These are phyloP conservation scores for Paratrypanosoma confusum DNA, from an alignment of 208 protist species.

Conservation along the genomic window DNA sequence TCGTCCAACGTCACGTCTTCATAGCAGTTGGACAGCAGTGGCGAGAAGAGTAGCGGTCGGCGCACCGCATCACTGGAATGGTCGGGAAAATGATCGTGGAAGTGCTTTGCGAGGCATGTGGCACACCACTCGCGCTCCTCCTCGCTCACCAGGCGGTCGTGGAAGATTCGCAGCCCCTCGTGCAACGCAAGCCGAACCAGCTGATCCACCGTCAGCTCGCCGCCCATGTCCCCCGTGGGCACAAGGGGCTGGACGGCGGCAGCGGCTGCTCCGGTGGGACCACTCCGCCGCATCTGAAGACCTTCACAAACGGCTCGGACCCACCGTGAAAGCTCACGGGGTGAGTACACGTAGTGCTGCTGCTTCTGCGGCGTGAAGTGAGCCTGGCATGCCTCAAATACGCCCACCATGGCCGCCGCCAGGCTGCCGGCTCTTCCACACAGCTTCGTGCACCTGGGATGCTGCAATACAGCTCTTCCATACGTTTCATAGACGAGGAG, in stretches of 20 bases:
- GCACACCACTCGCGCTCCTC: conserved; percentile 95
- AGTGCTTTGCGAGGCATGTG: conserved; percentile 48
- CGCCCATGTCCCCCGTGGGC: no score
- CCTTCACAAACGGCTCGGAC: conserved; percentile 94
- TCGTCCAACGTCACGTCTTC: conserved; percentile 72
- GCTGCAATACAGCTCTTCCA: conserved; percentile 92
- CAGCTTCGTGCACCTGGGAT: no score
- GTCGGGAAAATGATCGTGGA: conserved; percentile 78
- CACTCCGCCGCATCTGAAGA: conserved; percentile 59
- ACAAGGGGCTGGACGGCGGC: no score
- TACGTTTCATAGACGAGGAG: conserved; percentile 98
- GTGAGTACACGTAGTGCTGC: conserved; percentile 98
- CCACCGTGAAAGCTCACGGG: conserved; percentile 98
- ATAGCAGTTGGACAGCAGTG: conserved; percentile 91
- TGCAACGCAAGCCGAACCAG: conserved; percentile 94
- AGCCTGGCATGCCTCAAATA: conserved; percentile 91
- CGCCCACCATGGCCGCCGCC: conserved; percentile 93
- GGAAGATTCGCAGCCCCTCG: conserved; percentile 97
- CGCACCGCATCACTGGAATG: conserved; percentile 25
- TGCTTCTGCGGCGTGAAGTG: conserved; percentile 92
- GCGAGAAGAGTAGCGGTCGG: conserved; percentile 94
- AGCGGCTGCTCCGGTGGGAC: no score
- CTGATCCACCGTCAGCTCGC: conserved; percentile 24
- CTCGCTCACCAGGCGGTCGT: conserved; percentile 85
- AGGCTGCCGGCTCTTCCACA: conserved; percentile 53